Conservation (phyloP, 495 filamentous ascomycete species). For the Trichoderma erinaceum region DNA sequence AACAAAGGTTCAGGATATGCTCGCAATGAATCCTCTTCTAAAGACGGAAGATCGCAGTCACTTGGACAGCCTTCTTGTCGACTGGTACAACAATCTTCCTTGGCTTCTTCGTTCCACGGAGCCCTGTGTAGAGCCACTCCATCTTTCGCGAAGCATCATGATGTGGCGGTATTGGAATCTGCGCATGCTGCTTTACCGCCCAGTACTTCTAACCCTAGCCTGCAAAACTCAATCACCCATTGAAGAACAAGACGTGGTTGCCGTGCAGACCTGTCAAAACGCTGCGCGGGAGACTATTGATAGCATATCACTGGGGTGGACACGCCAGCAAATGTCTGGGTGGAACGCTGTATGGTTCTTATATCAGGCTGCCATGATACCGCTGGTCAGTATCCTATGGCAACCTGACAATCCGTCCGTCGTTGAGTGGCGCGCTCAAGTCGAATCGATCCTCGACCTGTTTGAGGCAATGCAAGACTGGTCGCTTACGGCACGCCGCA, state of each 20-base stretch:
- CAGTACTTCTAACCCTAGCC: constrained; percentile 64
- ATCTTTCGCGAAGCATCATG: constrained; percentile 67
- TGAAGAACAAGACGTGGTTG: constrained; percentile 59
- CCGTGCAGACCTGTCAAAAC: constrained; percentile 61
- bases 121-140: constrained; percentile 63
- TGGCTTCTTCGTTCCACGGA: constrained; percentile 63
- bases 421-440: constrained; percentile 54
- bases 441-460: constrained; percentile 61
- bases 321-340: constrained; percentile 66
- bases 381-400: constrained; percentile 65
- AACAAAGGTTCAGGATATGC: constrained; percentile 67
- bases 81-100: constrained; percentile 67
- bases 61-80: constrained; percentile 61
- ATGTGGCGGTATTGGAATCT: constrained; percentile 77
- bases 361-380: constrained; percentile 75
- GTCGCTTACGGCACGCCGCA: constrained; percentile 64
- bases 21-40: constrained; percentile 62
- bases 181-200: constrained; percentile 73
- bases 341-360: constrained; percentile 83
- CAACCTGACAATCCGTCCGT: constrained; percentile 51
- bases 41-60: constrained; percentile 56
- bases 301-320: constrained; percentile 62
- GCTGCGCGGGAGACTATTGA: constrained; percentile 65
- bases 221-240: constrained; percentile 57
- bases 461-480: constrained; percentile 64